Conservation (phyloP, 163 green algal species). For the Chloroidium sp. region DNA sequence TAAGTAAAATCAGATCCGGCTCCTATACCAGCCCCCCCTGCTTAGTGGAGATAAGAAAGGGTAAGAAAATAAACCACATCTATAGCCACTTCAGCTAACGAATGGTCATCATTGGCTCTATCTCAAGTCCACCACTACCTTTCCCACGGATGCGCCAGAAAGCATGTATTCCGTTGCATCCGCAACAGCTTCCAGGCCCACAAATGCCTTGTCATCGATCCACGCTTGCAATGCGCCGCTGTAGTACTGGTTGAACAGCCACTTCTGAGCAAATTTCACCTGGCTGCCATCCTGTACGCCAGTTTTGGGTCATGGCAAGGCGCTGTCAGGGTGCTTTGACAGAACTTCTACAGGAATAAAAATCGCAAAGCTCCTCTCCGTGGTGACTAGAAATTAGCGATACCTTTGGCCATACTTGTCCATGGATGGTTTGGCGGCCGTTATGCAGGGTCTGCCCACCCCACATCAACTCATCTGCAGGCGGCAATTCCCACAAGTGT, state of each 20-base stretch:
- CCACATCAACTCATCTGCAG: slow-evolving; percentile 44
- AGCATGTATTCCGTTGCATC: slow-evolving; percentile 56
- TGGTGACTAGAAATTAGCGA: background rate
- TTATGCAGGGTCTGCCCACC: slow-evolving; percentile 14
- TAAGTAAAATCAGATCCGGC: no score
- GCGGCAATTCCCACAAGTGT: slow-evolving; percentile 5
- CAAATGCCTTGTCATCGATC: slow-evolving; percentile 25
- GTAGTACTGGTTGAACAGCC: slow-evolving; percentile 34
- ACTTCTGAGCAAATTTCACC: slow-evolving; percentile 16
- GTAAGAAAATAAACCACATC: no score
- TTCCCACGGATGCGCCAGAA: slow-evolving; percentile 40
- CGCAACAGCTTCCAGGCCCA: slow-evolving; percentile 39
- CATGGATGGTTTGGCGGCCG: slow-evolving; percentile 24
- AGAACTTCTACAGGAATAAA: background rate
- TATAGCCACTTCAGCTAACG: no score
- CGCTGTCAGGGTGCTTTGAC: background rate
- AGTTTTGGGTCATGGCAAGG: slow-evolving; percentile 1
- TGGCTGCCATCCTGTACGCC: slow-evolving; percentile 2
- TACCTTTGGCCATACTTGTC: slow-evolving; percentile 50
- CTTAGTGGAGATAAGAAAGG: no score
- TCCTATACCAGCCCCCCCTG: no score
- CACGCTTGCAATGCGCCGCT: slow-evolving; percentile 27
- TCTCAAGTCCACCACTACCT: slow-evolving; percentile 41
- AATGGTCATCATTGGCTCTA: no score
- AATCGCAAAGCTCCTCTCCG: background rate